These are phyloP conservation scores for Fusarium lateritium DNA, from an alignment of 2,329 filamentous ascomycete genomes.

Conservation along the genomic window DNA sequence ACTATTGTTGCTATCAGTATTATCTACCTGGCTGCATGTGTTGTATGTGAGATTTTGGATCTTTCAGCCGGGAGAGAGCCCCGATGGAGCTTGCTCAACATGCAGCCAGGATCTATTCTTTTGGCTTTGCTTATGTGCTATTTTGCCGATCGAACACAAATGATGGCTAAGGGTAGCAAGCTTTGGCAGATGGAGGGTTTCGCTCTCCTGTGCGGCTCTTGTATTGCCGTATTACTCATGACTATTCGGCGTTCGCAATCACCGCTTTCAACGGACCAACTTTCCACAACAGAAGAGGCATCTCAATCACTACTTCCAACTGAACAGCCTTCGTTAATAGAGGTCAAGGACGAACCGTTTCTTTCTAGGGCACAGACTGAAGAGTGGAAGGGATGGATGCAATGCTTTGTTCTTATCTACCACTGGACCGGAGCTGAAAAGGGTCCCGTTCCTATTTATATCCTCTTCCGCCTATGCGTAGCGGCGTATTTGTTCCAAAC, in stretches of 20 bases:
- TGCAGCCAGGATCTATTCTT: conserved; percentile 43
- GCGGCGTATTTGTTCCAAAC: conserved; percentile 74
- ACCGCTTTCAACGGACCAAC: accelerated
- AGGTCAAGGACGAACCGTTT: conserved; percentile 33
- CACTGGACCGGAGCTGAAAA: conserved; percentile 68
- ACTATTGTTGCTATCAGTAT: conserved; percentile 36
- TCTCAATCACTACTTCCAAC: conserved; percentile 4
- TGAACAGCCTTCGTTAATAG: not conserved
- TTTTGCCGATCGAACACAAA: conserved; percentile 48
- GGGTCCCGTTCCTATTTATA: conserved; percentile 66
- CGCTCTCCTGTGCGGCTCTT: conserved; percentile 15
- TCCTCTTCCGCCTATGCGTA: conserved; percentile 67
- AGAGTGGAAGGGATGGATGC: conserved; percentile 78
- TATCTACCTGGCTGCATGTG: conserved; percentile 31
- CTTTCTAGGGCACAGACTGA: conserved; percentile 68
- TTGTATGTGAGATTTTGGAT: conserved; percentile 28
- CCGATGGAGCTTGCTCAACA: conserved; percentile 32
- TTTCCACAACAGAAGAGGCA: accelerated
- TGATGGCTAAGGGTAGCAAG: conserved; percentile 45
- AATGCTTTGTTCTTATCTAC: conserved; percentile 66
- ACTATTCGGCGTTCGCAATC: conserved; percentile 26
- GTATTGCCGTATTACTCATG: not conserved
- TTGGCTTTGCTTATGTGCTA: conserved; percentile 46
- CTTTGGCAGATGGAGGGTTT: conserved; percentile 35
- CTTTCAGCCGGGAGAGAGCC: conserved; percentile 10